These are phyloP conservation scores for Colletotrichum incanum DNA, from an alignment of 2,329 filamentous ascomycete species.

Conservation along the genomic window DNA sequence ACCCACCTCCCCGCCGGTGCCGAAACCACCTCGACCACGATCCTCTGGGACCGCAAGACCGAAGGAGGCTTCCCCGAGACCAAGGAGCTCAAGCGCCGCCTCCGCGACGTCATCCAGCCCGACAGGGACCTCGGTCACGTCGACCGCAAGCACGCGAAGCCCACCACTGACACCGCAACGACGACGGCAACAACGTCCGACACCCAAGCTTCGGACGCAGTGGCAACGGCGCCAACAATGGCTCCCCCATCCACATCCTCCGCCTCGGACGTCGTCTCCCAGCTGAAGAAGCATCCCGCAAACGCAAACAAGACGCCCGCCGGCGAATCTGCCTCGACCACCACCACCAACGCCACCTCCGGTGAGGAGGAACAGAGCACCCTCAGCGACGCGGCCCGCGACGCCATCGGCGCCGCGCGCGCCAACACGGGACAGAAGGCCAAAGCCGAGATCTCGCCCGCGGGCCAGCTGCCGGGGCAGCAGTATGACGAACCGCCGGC, in stretches of 20 bases:
- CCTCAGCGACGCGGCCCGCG: slow-evolving; percentile 31
- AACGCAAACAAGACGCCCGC: slow-evolving; percentile 22
- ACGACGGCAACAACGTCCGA: neutral
- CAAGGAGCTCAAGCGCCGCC: slow-evolving; percentile 88
- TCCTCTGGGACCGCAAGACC: slow-evolving; percentile 89
- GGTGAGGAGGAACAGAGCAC: neutral
- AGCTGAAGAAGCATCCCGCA: slow-evolving; percentile 35
- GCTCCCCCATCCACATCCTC: slow-evolving; percentile 13
- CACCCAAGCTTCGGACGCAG: slow-evolving; percentile 17
- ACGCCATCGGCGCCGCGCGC: slow-evolving; percentile 33
- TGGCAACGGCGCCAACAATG: slow-evolving; percentile 3
- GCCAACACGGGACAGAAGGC: slow-evolving; percentile 42
- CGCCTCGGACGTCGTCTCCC: slow-evolving; percentile 21
- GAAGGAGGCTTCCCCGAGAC: slow-evolving; percentile 96
- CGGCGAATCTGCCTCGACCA: too few relatives aligned
- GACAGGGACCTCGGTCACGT: slow-evolving; percentile 85
- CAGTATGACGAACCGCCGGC: slow-evolving; percentile 4
- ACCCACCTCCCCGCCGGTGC: slow-evolving; percentile 47
- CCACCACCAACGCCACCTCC: neutral
- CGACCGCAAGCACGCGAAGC: slow-evolving; percentile 66
- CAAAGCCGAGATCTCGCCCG: slow-evolving; percentile 25
- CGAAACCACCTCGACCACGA: slow-evolving; percentile 59
- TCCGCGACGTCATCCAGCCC: slow-evolving; percentile 88
- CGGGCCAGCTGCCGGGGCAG: slow-evolving; percentile 1
- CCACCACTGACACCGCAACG: slow-evolving; percentile 21